These are phyloP conservation scores for Phytophthora pinifolia DNA, from an alignment of 352 stramenopile genomes.

Conservation along the genomic window DNA sequence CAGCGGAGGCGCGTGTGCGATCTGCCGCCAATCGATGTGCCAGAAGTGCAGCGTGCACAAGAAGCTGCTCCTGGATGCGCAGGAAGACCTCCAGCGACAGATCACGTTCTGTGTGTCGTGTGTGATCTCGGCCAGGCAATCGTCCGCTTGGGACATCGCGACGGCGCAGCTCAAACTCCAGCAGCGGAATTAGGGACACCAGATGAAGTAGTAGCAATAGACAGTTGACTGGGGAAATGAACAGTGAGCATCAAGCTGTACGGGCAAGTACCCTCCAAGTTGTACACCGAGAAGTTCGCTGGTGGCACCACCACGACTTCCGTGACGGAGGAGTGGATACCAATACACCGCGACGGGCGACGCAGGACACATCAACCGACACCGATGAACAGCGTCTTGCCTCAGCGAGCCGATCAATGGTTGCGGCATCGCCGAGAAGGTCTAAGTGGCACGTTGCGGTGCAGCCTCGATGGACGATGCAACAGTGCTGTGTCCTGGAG, in stretches of 20 bases:
- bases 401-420: constrained; percentile 12
- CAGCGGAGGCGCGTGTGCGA: constrained; percentile 32
- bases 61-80: constrained; percentile 40
- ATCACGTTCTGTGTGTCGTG: constrained; percentile 53
- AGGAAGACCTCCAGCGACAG: constrained; percentile 34
- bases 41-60: constrained; percentile 56
- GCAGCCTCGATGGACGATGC: no score
- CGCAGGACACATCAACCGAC: constrained; percentile 16
- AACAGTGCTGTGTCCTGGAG: no score
- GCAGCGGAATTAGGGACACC: constrained; percentile 8
- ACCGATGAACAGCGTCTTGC: not conserved
- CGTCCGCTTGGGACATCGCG: constrained; percentile 48
- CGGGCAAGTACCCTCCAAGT: no score
- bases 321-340: not conserved
- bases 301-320: not conserved
- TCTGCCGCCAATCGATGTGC: constrained; percentile 45
- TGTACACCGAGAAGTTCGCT: constrained; percentile 4
- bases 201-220: not conserved
- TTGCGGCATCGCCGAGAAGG: no score
- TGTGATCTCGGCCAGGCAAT: constrained; percentile 38
- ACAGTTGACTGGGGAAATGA: not conserved
- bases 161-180: constrained; percentile 20
- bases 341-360: not conserved
- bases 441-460: no score
- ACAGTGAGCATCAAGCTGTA: not conserved